These are phyloP conservation scores for Entomortierella parvispora DNA, from an alignment of 192 early-diverging fungal species.

Conservation along the genomic window DNA sequence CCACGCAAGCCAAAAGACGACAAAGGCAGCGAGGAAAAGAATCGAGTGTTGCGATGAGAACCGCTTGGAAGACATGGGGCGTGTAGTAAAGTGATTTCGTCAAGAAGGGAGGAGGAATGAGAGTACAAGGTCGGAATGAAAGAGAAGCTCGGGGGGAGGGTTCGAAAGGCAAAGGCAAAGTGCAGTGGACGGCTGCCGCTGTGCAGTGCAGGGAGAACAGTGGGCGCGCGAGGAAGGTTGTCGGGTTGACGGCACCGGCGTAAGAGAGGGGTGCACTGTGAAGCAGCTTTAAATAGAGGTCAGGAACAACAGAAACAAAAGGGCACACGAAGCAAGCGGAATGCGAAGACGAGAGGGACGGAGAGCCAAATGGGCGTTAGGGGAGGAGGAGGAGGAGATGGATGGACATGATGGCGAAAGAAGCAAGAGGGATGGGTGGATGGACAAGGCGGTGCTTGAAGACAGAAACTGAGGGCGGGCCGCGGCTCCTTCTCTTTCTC, in stretches of 20 bases:
- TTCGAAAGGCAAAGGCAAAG: not conserved
- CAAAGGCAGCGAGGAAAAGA: constrained; percentile 6
- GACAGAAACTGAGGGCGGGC: not conserved
- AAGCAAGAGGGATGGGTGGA: not conserved
- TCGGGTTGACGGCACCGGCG: no score
- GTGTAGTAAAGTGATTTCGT: not conserved
- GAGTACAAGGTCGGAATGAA: not conserved
- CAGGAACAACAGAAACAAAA: not conserved
- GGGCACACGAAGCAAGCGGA: not conserved
- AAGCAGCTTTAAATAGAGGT: no score
- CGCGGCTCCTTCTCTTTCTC: not conserved
- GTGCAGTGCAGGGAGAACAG: not conserved
- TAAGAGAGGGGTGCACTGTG: no score
- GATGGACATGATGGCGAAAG: no score
- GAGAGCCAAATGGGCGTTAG: no score
- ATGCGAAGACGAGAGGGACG: not conserved
- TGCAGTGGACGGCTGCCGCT: not conserved
- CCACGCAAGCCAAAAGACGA: constrained; percentile 28
- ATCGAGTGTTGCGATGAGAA: constrained; percentile 28
- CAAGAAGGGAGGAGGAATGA: not conserved
- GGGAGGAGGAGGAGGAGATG: no score
- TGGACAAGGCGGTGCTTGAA: no score
- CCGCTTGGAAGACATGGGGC: constrained; percentile 11
- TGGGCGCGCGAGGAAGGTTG: no score
- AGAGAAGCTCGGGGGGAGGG: not conserved